Evolutionary conservation across 169 alveolate species (phyloP).

Genomic region (Eimeria necatrix): DNA sequence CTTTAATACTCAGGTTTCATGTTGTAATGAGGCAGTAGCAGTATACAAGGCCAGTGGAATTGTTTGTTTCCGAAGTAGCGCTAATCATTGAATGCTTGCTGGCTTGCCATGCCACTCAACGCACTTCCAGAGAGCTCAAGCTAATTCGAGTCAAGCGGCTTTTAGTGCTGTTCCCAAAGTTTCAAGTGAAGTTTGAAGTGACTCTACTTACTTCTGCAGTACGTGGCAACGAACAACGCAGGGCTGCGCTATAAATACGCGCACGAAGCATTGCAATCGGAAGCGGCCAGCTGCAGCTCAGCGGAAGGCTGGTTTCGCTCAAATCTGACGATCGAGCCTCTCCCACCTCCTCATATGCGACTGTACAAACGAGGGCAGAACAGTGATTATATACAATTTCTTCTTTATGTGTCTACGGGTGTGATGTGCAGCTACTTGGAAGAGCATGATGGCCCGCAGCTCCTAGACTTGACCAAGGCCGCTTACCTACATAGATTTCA

Average conservation of each 20-base stretch:
- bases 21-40: no score
- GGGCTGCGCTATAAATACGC: slow-evolving; percentile 38
- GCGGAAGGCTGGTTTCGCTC: slow-evolving; percentile 14
- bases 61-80: no score
- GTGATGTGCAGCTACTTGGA: background rate
- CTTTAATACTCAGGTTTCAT: no score
- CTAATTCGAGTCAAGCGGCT: no score
- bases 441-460: background rate
- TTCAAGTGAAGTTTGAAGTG: background rate
- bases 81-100: no score
- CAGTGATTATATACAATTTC: background rate
- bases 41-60: no score
- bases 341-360: slow-evolving; percentile 52
- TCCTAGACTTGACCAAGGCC: background rate
- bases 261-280: slow-evolving; percentile 30
- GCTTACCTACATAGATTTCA: slow-evolving; percentile 35
- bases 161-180: no score
- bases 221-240: slow-evolving; percentile 25
- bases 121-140: no score
- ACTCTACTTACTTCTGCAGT: background rate
- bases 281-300: slow-evolving; percentile 53
- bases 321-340: slow-evolving; percentile 17
- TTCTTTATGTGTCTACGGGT: background rate
- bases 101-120: no score
- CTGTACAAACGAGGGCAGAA: background rate